Conservation (phyloP, 202 grass and related monocot species). For the Elaeis oleifera region DNA sequence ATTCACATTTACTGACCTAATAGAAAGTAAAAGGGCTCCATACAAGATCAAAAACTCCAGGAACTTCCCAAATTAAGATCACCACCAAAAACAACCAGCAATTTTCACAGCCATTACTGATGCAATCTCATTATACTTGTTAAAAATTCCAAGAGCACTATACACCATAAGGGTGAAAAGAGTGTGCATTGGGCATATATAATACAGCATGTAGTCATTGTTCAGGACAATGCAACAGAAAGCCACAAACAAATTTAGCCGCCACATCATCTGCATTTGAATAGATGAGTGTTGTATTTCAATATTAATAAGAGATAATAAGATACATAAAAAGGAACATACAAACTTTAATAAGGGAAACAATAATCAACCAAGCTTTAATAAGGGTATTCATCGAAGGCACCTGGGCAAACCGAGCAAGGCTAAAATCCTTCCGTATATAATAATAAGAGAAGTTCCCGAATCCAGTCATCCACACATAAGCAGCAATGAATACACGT, state of each 20-base stretch:
- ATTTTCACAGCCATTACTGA: constrained; percentile 80
- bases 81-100: constrained; percentile 59
- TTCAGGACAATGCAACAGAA: constrained; percentile 96
- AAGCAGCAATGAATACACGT: constrained; percentile 87
- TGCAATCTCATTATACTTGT: constrained; percentile 86
- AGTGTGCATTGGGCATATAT: constrained; percentile 99
- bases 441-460: constrained; percentile 99
- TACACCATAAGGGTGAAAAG: constrained; percentile 98
- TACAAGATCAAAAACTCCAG: constrained; percentile 75
- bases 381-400: neutral
- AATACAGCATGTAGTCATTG: constrained; percentile 92
- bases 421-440: constrained; percentile 92
- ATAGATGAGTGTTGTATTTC: constrained; percentile 2
- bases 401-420: constrained; percentile 97
- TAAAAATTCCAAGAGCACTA: constrained; percentile 80
- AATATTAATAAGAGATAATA: neutral
- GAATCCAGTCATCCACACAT: constrained; percentile 99
- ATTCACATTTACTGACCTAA: constrained; percentile 43
- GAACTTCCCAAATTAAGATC: constrained; percentile 93
- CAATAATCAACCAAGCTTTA: neutral
- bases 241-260: constrained; percentile 87
- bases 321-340: neutral
- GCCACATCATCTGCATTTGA: constrained; percentile 95
- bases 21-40: constrained; percentile 76
- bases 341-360: too few relatives aligned